Conservation (phyloP, 441 rosid genomes). For the Arabidopsis hybrid region DNA sequence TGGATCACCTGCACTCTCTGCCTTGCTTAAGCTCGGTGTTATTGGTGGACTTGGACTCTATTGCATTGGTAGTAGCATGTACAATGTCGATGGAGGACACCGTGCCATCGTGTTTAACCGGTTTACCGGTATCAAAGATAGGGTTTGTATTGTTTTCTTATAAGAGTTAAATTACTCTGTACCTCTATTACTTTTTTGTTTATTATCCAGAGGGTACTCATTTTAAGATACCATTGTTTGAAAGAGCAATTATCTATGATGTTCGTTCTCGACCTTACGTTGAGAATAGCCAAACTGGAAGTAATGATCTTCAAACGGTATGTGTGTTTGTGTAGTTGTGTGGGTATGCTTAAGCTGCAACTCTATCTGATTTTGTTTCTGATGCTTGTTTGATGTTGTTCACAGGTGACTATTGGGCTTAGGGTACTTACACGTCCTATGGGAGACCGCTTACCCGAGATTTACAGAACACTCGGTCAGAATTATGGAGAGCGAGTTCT, state of each 20-base stretch:
- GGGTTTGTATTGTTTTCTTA: conserved; percentile 20
- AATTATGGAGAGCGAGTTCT: conserved; percentile 75
- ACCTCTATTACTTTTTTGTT: neutral
- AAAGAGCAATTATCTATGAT: conserved; percentile 80
- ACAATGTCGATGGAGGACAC: conserved; percentile 39
- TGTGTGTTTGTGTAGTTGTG: neutral
- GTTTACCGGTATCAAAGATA: conserved; percentile 32
- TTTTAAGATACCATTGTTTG: conserved; percentile 82
- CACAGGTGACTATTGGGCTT: conserved; percentile 83
- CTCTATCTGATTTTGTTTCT: neutral
- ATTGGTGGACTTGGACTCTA: conserved; percentile 70
- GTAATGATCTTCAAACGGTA: conserved; percentile 89
- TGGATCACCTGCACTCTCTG: conserved; percentile 61
- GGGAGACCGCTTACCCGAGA: conserved; percentile 59
- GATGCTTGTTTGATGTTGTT: neutral
- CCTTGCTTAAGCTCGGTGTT: conserved; percentile 62
- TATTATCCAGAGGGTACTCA: conserved; percentile 79
- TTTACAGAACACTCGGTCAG: conserved; percentile 78
- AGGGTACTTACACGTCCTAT: conserved; percentile 86
- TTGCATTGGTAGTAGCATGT: conserved; percentile 21
- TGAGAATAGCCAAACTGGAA: conserved; percentile 80
- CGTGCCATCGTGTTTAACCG: conserved; percentile 38
- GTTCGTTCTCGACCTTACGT: conserved; percentile 85
- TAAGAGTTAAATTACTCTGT: neutral
- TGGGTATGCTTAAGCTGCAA: neutral